Evolutionary conservation across 257 asterid genomes (phyloP).

Genomic region (Nicotiana sylvestris): DNA sequence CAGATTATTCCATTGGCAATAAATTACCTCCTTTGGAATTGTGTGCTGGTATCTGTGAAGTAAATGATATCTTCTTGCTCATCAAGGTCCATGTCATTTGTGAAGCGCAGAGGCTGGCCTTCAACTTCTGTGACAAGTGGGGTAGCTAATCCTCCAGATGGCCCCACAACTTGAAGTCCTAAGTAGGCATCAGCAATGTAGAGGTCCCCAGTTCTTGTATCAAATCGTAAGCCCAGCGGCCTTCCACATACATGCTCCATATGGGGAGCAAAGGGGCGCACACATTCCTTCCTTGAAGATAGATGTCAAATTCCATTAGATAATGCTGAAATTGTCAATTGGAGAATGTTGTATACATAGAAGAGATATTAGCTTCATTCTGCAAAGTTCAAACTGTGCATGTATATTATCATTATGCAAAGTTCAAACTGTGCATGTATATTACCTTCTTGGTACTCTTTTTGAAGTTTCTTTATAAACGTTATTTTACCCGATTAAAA

Average conservation of each 20-base stretch:
- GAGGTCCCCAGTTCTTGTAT: slow-evolving; percentile 49
- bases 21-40: slow-evolving; percentile 50
- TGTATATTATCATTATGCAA: neutral
- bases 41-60: slow-evolving; percentile 64
- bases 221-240: slow-evolving; percentile 62
- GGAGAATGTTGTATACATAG: neutral
- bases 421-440: neutral
- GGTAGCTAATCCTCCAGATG: slow-evolving; percentile 55
- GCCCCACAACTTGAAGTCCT: slow-evolving; percentile 66
- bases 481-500: no score
- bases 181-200: slow-evolving; percentile 79
- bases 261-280: slow-evolving; percentile 48
- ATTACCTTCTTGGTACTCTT: neutral
- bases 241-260: slow-evolving; percentile 72
- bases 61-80: slow-evolving; percentile 46
- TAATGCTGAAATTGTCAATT: neutral
- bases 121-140: slow-evolving; percentile 49
- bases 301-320: neutral
- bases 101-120: slow-evolving; percentile 49
- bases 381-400: neutral
- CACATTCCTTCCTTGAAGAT: slow-evolving; percentile 41
- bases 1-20: neutral
- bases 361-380: neutral
- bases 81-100: slow-evolving; percentile 72
- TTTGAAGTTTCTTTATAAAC: no score